Conservation (phyloP, 106 monocot species). For the Dendrobium officinale region DNA sequence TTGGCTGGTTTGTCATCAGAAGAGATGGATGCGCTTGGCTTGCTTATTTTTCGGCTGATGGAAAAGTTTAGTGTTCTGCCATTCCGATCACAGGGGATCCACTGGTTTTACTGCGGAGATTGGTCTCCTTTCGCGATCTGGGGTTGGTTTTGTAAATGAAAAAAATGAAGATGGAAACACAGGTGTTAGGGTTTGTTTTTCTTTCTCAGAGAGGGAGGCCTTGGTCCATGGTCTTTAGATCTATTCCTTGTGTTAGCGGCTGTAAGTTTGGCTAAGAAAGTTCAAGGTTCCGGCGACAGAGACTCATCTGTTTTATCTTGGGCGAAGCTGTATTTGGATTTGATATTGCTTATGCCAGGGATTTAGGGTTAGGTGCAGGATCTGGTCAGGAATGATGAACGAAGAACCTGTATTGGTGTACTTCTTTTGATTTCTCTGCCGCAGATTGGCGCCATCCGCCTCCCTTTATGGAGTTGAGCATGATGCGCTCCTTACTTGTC, state of each 20-base stretch:
- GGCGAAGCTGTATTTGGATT: background rate
- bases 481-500: conserved; percentile 4
- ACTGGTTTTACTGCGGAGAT: background rate
- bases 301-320: background rate
- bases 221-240: conserved; percentile 6
- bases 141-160: background rate
- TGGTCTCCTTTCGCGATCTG: background rate
- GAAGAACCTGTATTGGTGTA: background rate
- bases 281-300: background rate
- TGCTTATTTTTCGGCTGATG: conserved; percentile 2
- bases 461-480: background rate
- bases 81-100: conserved; percentile 10
- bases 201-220: background rate
- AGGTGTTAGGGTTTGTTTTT: conserved; percentile 3
- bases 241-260: background rate
- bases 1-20: conserved; percentile 10
- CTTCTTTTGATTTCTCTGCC: background rate
- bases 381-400: background rate
- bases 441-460: background rate
- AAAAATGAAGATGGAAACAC: background rate
- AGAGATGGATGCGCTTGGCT: background rate
- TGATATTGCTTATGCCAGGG: background rate
- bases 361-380: background rate
- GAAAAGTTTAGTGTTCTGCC: conserved; percentile 7
- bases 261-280: background rate